phyloP scores from a whole-genome alignment of 192 early-diverging fungal genomes.

The Podila epigama region DNA sequence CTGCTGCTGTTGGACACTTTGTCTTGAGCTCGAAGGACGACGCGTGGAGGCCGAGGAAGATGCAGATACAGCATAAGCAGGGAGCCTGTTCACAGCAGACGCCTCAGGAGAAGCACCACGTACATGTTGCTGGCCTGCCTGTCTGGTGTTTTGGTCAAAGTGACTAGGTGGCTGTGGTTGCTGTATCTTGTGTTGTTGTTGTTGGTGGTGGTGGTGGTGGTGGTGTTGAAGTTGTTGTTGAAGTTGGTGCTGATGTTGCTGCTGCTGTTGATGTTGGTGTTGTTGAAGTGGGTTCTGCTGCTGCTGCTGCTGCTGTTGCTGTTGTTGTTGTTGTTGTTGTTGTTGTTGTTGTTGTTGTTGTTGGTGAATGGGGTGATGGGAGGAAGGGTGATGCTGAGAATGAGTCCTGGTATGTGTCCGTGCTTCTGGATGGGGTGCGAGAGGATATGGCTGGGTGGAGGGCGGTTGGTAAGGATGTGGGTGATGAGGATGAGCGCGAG shows the following conservation, averaged over 20 bases:
- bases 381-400: neutral
- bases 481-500: conserved; percentile 1
- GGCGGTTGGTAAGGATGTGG: neutral
- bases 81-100: neutral
- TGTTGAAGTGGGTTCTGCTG: neutral
- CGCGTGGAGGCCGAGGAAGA: neutral
- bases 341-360: conserved; percentile 2
- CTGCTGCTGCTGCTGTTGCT: conserved; percentile 1
- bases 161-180: neutral
- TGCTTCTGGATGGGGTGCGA: conserved; percentile 5
- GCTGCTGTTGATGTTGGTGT: conserved; percentile 1
- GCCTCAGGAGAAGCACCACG: too few relatives aligned
- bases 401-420: conserved; percentile 12
- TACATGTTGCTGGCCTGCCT: too few relatives aligned
- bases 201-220: neutral
- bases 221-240: conserved; percentile 7
- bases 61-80: neutral
- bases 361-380: neutral
- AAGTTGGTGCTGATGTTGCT: neutral
- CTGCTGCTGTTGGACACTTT: neutral
- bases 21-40: neutral
- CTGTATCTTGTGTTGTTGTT: neutral
- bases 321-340: conserved; percentile 2
- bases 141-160: neutral
- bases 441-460: too few relatives aligned